These are phyloP conservation scores for Collybiopsis confluens DNA, from an alignment of 768 basidiomycete species.

Conservation along the genomic window DNA sequence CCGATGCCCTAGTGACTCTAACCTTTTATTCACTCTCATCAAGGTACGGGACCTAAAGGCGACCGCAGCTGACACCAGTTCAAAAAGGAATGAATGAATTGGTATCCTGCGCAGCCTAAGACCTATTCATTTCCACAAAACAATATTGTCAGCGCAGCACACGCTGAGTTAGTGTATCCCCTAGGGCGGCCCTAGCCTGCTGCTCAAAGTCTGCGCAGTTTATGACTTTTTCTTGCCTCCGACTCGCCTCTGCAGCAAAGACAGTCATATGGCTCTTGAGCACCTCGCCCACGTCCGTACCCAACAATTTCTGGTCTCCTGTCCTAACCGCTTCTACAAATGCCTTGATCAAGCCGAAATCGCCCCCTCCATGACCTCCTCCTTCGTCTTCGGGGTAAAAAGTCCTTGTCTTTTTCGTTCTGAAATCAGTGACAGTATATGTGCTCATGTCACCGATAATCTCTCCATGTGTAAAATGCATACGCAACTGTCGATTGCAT, in stretches of 20 bases:
- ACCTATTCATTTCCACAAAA: not conserved
- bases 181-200: conserved; percentile 31
- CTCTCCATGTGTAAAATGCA: conserved; percentile 86
- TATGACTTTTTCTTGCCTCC: conserved; percentile 64
- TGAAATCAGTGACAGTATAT: conserved; percentile 78
- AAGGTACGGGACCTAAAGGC: no score
- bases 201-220: conserved; percentile 66
- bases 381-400: conserved; percentile 52
- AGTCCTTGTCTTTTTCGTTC: conserved; percentile 40
- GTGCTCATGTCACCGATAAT: conserved; percentile 80
- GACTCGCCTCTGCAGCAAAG: conserved; percentile 82
- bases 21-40: no score
- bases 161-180: not conserved
- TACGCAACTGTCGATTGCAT: conserved; percentile 77
- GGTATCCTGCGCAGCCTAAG: not conserved
- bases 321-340: conserved; percentile 75
- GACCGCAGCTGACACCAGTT: not conserved
- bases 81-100: not conserved
- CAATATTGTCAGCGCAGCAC: conserved; percentile 4
- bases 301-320: conserved; percentile 59
- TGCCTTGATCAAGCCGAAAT: conserved; percentile 65
- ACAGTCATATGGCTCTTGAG: conserved; percentile 78
- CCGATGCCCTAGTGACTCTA: no score
- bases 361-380: conserved; percentile 83
- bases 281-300: conserved; percentile 64